These are phyloP conservation scores for Vaccinium vitisidaea DNA, from an alignment of 148 eudicot genomes.

Conservation along the genomic window DNA sequence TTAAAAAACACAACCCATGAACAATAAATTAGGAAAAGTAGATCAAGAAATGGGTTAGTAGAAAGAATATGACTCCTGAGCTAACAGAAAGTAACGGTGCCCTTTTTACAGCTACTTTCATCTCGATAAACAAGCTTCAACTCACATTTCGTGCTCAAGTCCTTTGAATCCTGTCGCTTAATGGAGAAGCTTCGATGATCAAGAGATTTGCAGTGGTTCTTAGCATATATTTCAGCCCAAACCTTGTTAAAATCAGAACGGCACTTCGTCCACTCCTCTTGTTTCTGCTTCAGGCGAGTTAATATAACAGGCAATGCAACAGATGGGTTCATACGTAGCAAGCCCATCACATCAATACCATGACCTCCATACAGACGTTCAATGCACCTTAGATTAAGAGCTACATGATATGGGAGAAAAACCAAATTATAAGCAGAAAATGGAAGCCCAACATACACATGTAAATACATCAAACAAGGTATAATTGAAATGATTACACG, in stretches of 20 bases:
- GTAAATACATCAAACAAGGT: background rate
- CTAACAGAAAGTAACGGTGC: background rate
- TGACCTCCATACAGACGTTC: slow-evolving; percentile 93
- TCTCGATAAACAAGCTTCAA: slow-evolving; percentile 12
- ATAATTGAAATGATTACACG: background rate
- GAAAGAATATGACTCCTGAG: background rate
- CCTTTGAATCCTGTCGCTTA: slow-evolving; percentile 97
- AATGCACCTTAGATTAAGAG: slow-evolving; percentile 85
- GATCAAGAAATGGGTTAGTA: background rate
- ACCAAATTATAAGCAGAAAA: slow-evolving; percentile 1
- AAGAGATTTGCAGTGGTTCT: slow-evolving; percentile 92
- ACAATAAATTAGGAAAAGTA: background rate
- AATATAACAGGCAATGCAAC: slow-evolving; percentile 68
- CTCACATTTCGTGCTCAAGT: slow-evolving; percentile 85
- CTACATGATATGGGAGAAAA: slow-evolving; percentile 35
- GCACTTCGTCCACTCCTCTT: slow-evolving; percentile 92
- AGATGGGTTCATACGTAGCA: slow-evolving; percentile 70
- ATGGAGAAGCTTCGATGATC: slow-evolving; percentile 97
- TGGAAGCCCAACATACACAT: background rate
- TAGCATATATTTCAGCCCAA: slow-evolving; percentile 90
- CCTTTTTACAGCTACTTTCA: background rate
- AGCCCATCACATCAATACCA: slow-evolving; percentile 87
- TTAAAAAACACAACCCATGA: background rate
- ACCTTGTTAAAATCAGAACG: slow-evolving; percentile 86
- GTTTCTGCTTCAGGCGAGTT: slow-evolving; percentile 90